A percentile compares a stretch with the other conserved stretches of the same genome.
These are phyloP conservation scores for Paracamarosporium sp. DNA, from an alignment of 2,329 filamentous ascomycete genomes.

Conservation along the genomic window DNA sequence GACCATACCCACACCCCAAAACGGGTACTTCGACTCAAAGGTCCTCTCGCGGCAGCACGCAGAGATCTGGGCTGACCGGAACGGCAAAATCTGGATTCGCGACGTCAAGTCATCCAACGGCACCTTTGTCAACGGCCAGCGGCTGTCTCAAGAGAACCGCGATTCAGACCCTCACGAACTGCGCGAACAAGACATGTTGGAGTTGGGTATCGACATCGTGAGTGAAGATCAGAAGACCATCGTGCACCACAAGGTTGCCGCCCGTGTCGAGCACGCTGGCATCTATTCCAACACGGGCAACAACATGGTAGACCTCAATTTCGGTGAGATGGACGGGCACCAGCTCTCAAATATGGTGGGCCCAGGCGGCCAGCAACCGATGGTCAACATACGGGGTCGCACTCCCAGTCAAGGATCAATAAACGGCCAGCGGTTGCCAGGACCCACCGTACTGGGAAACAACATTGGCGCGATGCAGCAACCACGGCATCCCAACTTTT, in stretches of 20 bases:
- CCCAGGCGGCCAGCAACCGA: constrained; percentile 68
- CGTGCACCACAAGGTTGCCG: constrained; percentile 97
- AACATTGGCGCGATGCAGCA: constrained; percentile 68
- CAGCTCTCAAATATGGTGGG: constrained; percentile 73
- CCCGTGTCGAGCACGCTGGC: constrained; percentile 94
- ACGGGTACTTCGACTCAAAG: constrained; percentile 98
- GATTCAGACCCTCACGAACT: constrained; percentile 96
- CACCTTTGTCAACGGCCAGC: constrained; percentile 93
- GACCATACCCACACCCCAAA: constrained; percentile 86
- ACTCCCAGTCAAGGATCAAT: constrained; percentile 62
- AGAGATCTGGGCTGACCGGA: constrained; percentile 88
- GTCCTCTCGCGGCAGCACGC: constrained; percentile 95
- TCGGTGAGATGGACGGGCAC: constrained; percentile 84
- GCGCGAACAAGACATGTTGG: constrained; percentile 87
- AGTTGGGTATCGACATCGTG: constrained; percentile 97
- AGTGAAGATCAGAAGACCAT: constrained; percentile 98
- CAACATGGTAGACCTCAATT: constrained; percentile 86
- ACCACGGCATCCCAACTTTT: constrained; percentile 79
- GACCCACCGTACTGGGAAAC: constrained; percentile 62
- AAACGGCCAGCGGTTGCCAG: constrained; percentile 68
- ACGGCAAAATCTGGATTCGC: constrained; percentile 90
- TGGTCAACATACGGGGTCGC: constrained; percentile 72
- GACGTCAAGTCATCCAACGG: constrained; percentile 99
- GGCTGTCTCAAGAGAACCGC: constrained; percentile 90
- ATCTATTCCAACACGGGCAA: constrained; percentile 72